Conservation (phyloP, 176 grass and related monocot genomes). For the Eleusine coracana region DNA sequence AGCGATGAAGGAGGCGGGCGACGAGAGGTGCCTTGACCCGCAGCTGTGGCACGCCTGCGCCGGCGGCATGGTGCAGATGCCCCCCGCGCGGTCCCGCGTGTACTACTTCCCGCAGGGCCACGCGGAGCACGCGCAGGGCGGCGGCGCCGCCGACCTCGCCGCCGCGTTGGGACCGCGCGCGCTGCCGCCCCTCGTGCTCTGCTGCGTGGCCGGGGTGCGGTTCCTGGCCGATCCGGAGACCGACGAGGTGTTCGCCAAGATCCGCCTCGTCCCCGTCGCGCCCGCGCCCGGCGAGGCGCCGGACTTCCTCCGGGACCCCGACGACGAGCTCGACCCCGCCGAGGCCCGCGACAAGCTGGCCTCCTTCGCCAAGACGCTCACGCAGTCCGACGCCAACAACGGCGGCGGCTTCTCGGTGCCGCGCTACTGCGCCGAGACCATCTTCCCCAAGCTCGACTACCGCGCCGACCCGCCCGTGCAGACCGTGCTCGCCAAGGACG, state of each 20-base stretch:
- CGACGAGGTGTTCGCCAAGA: constrained; percentile 78
- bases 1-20: constrained; percentile 33
- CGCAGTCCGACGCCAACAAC: constrained; percentile 75
- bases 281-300: constrained; percentile 15
- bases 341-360: constrained; percentile 32
- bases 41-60: constrained; percentile 94
- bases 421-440: constrained; percentile 71
- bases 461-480: constrained; percentile 55
- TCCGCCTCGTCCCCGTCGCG: constrained; percentile 51
- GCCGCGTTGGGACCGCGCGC: constrained; percentile 12
- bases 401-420: constrained; percentile 74
- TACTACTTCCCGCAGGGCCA: constrained; percentile 99
- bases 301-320: constrained; percentile 33
- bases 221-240: constrained; percentile 82
- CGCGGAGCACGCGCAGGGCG: constrained; percentile 67
- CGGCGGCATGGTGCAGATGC: constrained; percentile 88
- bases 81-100: constrained; percentile 51
- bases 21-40: constrained; percentile 69
- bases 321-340: constrained; percentile 18
- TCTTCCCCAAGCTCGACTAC: constrained; percentile 73
- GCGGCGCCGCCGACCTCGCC: constrained; percentile 34
- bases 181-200: constrained; percentile 60
- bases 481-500: constrained; percentile 62
- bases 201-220: constrained; percentile 55
- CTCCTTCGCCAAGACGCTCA: constrained; percentile 67